Evolutionary conservation across 2,329 filamentous ascomycete species (phyloP).

Genomic region (Hymenoscyphus repandus): DNA sequence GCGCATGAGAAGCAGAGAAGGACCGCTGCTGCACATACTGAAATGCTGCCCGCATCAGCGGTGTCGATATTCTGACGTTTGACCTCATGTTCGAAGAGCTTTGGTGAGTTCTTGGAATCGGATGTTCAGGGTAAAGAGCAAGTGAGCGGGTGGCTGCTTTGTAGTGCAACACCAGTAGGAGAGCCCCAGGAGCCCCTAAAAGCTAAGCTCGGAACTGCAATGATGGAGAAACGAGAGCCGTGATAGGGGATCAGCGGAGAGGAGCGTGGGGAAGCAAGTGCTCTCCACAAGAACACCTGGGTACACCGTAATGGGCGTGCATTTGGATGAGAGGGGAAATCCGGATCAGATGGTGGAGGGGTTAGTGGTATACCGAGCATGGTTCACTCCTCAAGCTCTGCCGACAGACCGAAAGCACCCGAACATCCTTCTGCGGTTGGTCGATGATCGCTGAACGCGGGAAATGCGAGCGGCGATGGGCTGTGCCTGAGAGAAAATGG

Average conservation of each 20-base stretch:
- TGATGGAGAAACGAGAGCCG: too few relatives aligned
- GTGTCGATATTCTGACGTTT: constrained; percentile 20
- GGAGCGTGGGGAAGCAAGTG: background rate
- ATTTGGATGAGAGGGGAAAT: background rate
- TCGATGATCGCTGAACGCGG: constrained; percentile 3
- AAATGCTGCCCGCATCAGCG: constrained; percentile 19
- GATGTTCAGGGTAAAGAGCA: background rate
- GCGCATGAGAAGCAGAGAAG: constrained; percentile 42
- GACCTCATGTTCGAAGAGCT: constrained; percentile 22
- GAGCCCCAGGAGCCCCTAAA: too few relatives aligned
- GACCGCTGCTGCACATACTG: constrained; percentile 22
- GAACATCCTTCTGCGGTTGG: background rate
- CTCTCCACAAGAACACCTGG: background rate
- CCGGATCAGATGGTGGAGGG: too few relatives aligned
- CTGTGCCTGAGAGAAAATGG: background rate
- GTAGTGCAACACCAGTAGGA: background rate
- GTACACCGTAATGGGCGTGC: background rate
- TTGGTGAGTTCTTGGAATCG: background rate
- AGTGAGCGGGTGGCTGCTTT: background rate
- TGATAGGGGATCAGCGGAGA: too few relatives aligned
- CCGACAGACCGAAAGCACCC: constrained; percentile 1
- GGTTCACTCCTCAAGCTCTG: background rate
- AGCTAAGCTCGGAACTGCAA: too few relatives aligned
- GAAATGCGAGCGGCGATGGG: background rate
- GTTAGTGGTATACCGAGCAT: background rate